Evolutionary conservation across 2,329 filamentous ascomycete genomes (phyloP).

Genomic region (Scopulariopsis brevicaulis): DNA sequence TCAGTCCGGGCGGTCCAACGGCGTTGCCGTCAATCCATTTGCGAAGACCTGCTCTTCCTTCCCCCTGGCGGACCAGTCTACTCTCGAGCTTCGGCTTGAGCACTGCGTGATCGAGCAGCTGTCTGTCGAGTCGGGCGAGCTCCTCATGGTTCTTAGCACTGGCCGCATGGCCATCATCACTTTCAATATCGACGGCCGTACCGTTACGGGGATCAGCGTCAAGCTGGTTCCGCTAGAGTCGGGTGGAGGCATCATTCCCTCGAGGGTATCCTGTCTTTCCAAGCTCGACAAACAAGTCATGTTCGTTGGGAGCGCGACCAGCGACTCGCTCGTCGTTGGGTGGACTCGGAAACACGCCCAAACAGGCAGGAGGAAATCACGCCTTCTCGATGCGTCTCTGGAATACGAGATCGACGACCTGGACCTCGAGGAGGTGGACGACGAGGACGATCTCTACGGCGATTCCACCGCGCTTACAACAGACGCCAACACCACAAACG

Average conservation of each 20-base stretch:
- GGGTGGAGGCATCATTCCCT: slow-evolving; percentile 51
- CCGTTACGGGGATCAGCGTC: slow-evolving; percentile 77
- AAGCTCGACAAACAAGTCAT: slow-evolving; percentile 56
- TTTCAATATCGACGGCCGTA: slow-evolving; percentile 83
- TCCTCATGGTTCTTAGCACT: slow-evolving; percentile 70
- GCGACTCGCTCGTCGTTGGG: slow-evolving; percentile 70
- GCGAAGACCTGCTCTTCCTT: slow-evolving; percentile 75
- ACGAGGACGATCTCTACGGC: slow-evolving; percentile 48
- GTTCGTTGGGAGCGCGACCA: slow-evolving; percentile 78
- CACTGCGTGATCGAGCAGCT: slow-evolving; percentile 68
- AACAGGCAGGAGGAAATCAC: slow-evolving; percentile 51
- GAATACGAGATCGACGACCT: slow-evolving; percentile 38
- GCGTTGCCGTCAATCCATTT: slow-evolving; percentile 86
- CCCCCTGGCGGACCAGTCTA: slow-evolving; percentile 74
- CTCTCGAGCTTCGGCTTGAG: slow-evolving; percentile 70
- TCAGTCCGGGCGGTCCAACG: slow-evolving; percentile 87
- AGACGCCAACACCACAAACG: slow-evolving; percentile 12
- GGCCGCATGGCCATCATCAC: slow-evolving; percentile 65
- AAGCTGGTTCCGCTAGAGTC: slow-evolving; percentile 49
- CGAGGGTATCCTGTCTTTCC: slow-evolving; percentile 57
- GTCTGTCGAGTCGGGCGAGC: slow-evolving; percentile 65
- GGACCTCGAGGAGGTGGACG: slow-evolving; percentile 46
- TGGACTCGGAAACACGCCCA: slow-evolving; percentile 61
- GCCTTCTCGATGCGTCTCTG: slow-evolving; percentile 41
- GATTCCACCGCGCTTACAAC: slow-evolving; percentile 26